A percentile compares a stretch with the other conserved stretches of the same genome.
Conservation (phyloP, 2,329 filamentous ascomycete genomes). For the Plectosphaerella sp. region DNA sequence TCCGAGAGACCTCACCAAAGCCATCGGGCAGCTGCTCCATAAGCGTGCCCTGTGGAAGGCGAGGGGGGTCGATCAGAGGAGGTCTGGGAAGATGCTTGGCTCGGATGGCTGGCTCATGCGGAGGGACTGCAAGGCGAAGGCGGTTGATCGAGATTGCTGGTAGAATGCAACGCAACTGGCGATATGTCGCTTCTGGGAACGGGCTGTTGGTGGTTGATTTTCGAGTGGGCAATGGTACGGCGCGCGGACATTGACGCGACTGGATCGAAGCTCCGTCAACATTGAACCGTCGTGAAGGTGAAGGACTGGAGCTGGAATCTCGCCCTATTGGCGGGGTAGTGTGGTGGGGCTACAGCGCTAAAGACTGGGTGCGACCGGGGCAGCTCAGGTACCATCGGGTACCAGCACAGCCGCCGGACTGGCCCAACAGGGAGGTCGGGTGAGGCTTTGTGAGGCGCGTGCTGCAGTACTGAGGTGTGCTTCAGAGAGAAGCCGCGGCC, state of each 20-base stretch:
- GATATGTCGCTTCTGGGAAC: too few relatives aligned
- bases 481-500: background rate
- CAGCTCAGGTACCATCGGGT: background rate
- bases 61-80: background rate
- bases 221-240: too few relatives aligned
- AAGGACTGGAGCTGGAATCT: too few relatives aligned
- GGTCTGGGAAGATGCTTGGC: background rate
- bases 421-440: background rate
- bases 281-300: background rate
- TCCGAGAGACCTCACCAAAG: conserved; percentile 83
- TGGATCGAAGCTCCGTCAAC: background rate
- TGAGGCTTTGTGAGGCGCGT: too few relatives aligned
- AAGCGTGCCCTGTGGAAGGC: background rate
- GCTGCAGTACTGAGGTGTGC: background rate
- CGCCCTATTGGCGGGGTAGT: background rate
- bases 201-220: too few relatives aligned
- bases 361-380: background rate
- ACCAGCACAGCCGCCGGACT: background rate
- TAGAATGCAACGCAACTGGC: too few relatives aligned
- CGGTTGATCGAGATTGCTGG: background rate
- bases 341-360: background rate
- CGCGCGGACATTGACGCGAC: background rate
- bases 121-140: background rate
- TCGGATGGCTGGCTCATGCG: too few relatives aligned
- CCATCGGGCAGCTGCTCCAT: conserved; percentile 56